Conservation (phyloP, 768 basidiomycete genomes). For the Atractiella rhizophila region DNA sequence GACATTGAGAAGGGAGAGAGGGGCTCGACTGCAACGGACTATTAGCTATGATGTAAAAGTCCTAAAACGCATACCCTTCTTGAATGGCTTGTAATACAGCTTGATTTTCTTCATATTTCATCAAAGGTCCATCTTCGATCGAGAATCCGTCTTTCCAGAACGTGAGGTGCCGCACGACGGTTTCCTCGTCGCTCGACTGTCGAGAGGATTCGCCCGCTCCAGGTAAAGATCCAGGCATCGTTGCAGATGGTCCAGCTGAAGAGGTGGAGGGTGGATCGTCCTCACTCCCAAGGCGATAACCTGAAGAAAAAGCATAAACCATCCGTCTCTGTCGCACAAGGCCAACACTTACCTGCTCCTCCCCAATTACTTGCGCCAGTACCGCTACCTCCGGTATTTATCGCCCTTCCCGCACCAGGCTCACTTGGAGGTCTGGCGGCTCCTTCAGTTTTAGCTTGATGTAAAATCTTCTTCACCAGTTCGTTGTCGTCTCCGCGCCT, state of each 20-base stretch:
- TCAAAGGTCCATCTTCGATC: constrained; percentile 62
- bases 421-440: not conserved
- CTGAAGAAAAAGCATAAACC: not conserved
- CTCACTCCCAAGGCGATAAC: not conserved
- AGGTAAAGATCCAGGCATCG: constrained; percentile 8
- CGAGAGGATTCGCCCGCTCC: not conserved
- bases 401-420: constrained; percentile 1
- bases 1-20: constrained; percentile 49
- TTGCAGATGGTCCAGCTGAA: constrained; percentile 9
- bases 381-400: constrained; percentile 1
- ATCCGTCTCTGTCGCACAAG: constrained; percentile 42
- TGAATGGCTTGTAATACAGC: constrained; percentile 50
- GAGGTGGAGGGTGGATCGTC: constrained; percentile 1
- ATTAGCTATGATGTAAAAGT: not conserved
- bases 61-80: constrained; percentile 33
- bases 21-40: constrained; percentile 35
- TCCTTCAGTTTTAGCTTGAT: constrained; percentile 30
- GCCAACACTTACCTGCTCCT: not conserved
- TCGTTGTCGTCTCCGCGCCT: constrained; percentile 30
- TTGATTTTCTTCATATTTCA: constrained; percentile 56
- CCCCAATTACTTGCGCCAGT: constrained; percentile 1
- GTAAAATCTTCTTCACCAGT: constrained; percentile 51
- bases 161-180: constrained; percentile 46
- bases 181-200: constrained; percentile 26
- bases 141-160: constrained; percentile 89